Evolutionary conservation across 2,329 filamentous ascomycete species (phyloP), one percentile per base, ranked within the genome.

Genomic region (Mycosphaerella sp.): DNA sequence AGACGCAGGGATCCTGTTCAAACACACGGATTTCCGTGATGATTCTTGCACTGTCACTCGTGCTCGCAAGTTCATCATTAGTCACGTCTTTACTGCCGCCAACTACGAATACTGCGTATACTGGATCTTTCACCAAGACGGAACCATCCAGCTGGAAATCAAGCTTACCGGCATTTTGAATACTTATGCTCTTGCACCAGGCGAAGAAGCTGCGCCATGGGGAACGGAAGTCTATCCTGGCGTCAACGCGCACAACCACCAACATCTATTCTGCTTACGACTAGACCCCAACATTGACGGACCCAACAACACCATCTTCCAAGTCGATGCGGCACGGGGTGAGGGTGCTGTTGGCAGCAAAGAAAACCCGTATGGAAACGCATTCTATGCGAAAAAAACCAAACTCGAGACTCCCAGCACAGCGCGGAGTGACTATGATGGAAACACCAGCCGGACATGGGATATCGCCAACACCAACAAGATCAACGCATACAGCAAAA

Each of bases 191-290:
- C 85, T 95, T 78, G 81, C 84, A 63, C 81, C 84, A 0, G 87
- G 82, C 45, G 90, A 95, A 72, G 87, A 93, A 59, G 86, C 87
- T 7, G 77, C 87, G 31, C 89, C 88, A 56, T 95, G 89, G 88
- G 91, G 91, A 53, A 95, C 90, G 0, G 85, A 95, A 70, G 91
- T 96, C 7, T 93, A 92, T 66, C 87, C 89, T 0, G 85, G 88
- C 40, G 89, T 95, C 66, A 95, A 95, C 66, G 91, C 91, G 0
- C 91, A 95, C 74, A 95, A 95, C 74, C 91, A 96, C 71, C 90
- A 96, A 72, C 91, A 96, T 70, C 79, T 96, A 32, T 96, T 96
- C 80, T 95, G 89, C 68, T 76, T 96, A 42, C 87, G 91, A 41
- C 76, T 95, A 42, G 87, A 96, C 68, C 82, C 90, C 32, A 93